Percentiles rank a stretch among this genome's conserved stretches.
phyloP scores from a whole-genome alignment of 306 rosid genomes.

The Phaseolus lunatus region DNA sequence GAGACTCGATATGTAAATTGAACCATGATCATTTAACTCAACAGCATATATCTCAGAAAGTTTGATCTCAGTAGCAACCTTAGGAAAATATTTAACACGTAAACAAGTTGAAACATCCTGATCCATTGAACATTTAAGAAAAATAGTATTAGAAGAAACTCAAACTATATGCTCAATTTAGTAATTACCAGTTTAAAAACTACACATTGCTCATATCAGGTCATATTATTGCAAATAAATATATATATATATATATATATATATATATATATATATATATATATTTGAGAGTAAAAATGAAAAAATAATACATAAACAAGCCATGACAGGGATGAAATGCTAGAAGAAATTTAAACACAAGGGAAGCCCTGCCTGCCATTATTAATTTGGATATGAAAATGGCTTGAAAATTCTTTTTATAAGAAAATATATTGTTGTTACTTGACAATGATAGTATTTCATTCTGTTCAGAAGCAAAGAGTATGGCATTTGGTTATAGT shows the following conservation, averaged over 20 bases:
- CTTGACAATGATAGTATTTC: background rate
- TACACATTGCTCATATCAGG: background rate
- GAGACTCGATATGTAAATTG: slow-evolving; percentile 56
- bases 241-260: background rate
- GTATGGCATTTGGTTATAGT: background rate
- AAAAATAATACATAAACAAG: slow-evolving; percentile 26
- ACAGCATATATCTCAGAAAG: slow-evolving; percentile 77
- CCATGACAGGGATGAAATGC: background rate
- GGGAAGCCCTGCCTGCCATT: background rate
- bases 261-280: too few species aligned
- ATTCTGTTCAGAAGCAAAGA: background rate
- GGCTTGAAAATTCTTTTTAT: background rate
- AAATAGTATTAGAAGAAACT: slow-evolving; percentile 23
- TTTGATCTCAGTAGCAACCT: slow-evolving; percentile 61
- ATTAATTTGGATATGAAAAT: background rate
- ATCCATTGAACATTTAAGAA: slow-evolving; percentile 44
- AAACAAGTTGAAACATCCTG: slow-evolving; percentile 78
- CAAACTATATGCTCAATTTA: background rate
- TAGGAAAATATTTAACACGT: slow-evolving; percentile 60
- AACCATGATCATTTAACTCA: slow-evolving; percentile 57
- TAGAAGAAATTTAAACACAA: background rate
- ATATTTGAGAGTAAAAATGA: background rate
- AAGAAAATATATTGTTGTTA: background rate
- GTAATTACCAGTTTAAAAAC: slow-evolving; percentile 30
- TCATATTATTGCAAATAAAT: background rate